Evolutionary conservation across 1,284 basidiomycete species (phyloP), one percentile per base, ranked within the genome.

Genomic region (Pseudozyma thailandica): DNA sequence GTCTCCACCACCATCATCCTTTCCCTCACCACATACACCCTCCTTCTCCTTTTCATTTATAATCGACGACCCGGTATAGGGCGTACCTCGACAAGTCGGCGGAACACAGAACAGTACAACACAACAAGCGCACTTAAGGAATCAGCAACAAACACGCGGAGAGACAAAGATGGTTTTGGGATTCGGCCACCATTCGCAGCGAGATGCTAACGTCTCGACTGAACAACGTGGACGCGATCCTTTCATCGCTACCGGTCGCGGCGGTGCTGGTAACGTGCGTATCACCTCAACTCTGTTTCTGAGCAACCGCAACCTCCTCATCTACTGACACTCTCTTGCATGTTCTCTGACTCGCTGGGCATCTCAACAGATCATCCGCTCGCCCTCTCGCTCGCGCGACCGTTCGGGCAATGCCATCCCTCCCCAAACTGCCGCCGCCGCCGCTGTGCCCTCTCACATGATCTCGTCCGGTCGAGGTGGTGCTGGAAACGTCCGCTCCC

Each of bases 401-500:
- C 70, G 70, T 53, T 59, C 60, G 6, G 61, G 52, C 50, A 57
- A 71, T 26, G 57, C 56, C 43, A 61, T 54, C 54, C 53, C 57
- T 2, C 38, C 49, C 43, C 31, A 56, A 21, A 27, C 48, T 5
- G 52, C 58, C 48, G 52, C 55, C 10, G 53, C 61, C 16, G 55
- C 56, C 26, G 63, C 59, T 6, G 57, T 65, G 4, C 66, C 72
- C 20, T 37, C 46, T 37, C 68, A 74, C 60, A 48, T 70, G 45
- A 65, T 70, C 61, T 89, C 89, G 37, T 87, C 88, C 41, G 91
- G 91, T 18, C 87, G 91, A 30, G 91, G 91, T 33, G 91, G 91
- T 25, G 87, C 87, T 18, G 91, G 91, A 39, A 92, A 92, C 84
- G 88, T 92, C 35, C 88, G 89, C 47, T 89, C 90, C 4, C 88